Percentiles rank a stretch among this genome's conserved stretches.
These are phyloP conservation scores for Wickerhamiella azymoides DNA, from an alignment of 805 yeast genomes.

Conservation along the genomic window DNA sequence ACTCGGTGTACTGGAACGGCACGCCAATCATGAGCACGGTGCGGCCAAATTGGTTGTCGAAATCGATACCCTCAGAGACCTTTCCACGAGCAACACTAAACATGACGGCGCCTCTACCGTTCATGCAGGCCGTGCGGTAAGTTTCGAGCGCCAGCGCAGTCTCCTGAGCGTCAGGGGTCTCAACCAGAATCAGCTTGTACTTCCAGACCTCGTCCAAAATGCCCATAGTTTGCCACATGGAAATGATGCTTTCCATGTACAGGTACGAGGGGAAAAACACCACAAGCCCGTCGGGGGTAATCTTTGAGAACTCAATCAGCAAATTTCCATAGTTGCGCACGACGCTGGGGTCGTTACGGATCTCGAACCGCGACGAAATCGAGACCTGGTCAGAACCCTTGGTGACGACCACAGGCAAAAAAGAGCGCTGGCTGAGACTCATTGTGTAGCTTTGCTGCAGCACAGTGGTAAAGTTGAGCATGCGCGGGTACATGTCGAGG, in stretches of 20 bases:
- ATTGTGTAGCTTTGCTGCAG: slow-evolving; percentile 89
- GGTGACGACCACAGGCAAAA: slow-evolving; percentile 89
- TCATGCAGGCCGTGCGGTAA: slow-evolving; percentile 88
- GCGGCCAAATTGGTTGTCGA: slow-evolving; percentile 95
- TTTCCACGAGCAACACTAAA: slow-evolving; percentile 98
- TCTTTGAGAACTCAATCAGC: slow-evolving; percentile 80
- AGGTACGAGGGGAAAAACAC: slow-evolving; percentile 95
- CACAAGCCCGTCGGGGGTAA: slow-evolving; percentile 96
- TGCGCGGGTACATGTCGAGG: slow-evolving; percentile 94
- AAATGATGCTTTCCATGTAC: slow-evolving; percentile 94
- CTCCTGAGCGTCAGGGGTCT: slow-evolving; percentile 98
- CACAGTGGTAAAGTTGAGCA: slow-evolving; percentile 88
- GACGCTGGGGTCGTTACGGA: slow-evolving; percentile 93
- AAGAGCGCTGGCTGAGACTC: slow-evolving; percentile 86
- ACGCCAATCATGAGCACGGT: slow-evolving; percentile 98
- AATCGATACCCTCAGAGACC: slow-evolving; percentile 97
- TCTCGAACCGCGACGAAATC: slow-evolving; percentile 89
- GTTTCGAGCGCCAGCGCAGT: slow-evolving; percentile 92
- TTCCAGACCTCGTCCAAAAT: slow-evolving; percentile 97
- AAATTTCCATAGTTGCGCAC: slow-evolving; percentile 93
- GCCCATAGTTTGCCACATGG: slow-evolving; percentile 99
- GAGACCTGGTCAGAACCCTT: slow-evolving; percentile 98
- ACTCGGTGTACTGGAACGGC: slow-evolving; percentile 97
- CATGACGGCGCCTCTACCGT: slow-evolving; percentile 94
- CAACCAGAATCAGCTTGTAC: slow-evolving; percentile 84